Evolutionary conservation across 345 rosid genomes (phyloP).

Genomic region (Citrus cavaleriei): DNA sequence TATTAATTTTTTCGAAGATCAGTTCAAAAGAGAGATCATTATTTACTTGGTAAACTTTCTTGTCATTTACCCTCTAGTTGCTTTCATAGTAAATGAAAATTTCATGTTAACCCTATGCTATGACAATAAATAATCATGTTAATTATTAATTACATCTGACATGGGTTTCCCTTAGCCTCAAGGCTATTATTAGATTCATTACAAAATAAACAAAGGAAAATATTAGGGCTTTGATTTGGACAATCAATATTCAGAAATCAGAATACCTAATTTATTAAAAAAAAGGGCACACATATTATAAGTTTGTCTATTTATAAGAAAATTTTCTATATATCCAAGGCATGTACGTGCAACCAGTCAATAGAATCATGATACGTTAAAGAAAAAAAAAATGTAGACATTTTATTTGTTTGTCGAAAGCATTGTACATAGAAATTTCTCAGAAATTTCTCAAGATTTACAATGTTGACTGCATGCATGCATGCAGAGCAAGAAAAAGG

Average conservation of each 20-base stretch:
- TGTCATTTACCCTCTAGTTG: constrained; percentile 12
- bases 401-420: no score
- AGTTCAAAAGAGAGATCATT: neutral
- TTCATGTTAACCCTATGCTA: neutral
- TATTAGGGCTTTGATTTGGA: neutral
- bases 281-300: no score
- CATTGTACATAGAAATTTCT: no score
- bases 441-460: no score
- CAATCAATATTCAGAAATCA: neutral
- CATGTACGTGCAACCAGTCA: no score
- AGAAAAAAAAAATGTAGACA: no score
- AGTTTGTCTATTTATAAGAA: no score
- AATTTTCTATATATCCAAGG: no score
- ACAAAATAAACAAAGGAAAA: neutral
- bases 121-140: no score
- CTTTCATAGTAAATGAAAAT: neutral
- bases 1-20: no score
- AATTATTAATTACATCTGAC: no score
- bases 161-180: neutral
- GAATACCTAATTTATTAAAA: neutral
- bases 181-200: neutral
- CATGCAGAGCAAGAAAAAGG: constrained; percentile 69
- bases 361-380: no score
- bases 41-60: neutral
- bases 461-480: neutral